These are phyloP conservation scores for Vigna nakashimae DNA, from an alignment of 306 rosid genomes.

Conservation along the genomic window DNA sequence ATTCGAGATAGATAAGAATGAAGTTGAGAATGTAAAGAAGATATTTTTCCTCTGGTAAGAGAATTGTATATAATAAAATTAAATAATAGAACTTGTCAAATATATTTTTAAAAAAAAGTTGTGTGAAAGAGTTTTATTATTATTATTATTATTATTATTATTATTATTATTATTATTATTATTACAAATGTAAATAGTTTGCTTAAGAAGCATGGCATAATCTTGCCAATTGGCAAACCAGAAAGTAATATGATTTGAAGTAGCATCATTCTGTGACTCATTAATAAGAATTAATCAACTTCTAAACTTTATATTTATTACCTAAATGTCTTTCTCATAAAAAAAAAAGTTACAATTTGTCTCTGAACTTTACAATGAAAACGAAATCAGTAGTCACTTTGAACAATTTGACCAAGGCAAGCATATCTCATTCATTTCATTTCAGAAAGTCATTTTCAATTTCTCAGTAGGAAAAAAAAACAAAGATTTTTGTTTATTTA, in stretches of 20 bases:
- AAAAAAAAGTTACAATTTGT: conserved; percentile 23
- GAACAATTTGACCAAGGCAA: neutral
- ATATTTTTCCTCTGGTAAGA: too few relatives aligned
- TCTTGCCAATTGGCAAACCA: conserved; percentile 34
- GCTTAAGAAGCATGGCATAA: too few relatives aligned
- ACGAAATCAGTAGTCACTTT: too few relatives aligned
- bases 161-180: too few relatives aligned
- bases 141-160: too few relatives aligned
- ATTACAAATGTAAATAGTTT: too few relatives aligned
- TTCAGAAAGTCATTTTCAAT: conserved; percentile 14
- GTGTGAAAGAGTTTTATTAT: too few relatives aligned
- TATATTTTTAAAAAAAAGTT: too few relatives aligned
- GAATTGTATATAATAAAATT: too few relatives aligned
- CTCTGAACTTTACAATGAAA: neutral
- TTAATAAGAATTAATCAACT: conserved; percentile 3
- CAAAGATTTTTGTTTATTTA: neutral
- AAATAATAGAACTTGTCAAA: too few relatives aligned
- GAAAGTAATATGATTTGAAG: conserved; percentile 13
- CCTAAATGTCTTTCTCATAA: conserved; percentile 33
- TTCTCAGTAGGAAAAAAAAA: neutral
- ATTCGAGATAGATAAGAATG: too few relatives aligned
- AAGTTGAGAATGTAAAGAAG: too few relatives aligned
- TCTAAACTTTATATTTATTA: neutral
- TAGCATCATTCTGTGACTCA: neutral
- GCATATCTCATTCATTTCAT: conserved; percentile 7